Evolutionary conservation across 2,329 filamentous ascomycete species (phyloP).

Genomic region (Colletotrichum falcatum): DNA sequence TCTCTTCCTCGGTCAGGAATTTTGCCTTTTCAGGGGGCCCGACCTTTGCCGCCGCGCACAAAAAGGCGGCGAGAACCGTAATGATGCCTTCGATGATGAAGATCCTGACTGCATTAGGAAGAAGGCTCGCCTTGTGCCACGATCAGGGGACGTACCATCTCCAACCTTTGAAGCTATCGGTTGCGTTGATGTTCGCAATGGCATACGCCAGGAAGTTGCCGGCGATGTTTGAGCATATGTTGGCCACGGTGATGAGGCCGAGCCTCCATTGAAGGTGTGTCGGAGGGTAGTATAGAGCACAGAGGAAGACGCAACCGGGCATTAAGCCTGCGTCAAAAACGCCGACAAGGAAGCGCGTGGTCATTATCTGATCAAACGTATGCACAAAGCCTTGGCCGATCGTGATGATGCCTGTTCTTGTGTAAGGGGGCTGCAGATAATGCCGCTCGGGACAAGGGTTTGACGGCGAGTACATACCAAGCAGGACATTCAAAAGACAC

Average conservation of each 20-base stretch:
- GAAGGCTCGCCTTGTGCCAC: accelerated
- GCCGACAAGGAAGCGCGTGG: slow-evolving; percentile 43
- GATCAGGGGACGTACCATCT: slow-evolving; percentile 33
- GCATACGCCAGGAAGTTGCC: slow-evolving; percentile 45
- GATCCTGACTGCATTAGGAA: slow-evolving; percentile 43
- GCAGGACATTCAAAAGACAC: slow-evolving; percentile 40
- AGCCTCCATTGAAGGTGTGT: slow-evolving; percentile 45
- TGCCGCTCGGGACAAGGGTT: no score
- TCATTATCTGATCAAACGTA: slow-evolving; percentile 42
- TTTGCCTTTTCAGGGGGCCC: slow-evolving; percentile 39
- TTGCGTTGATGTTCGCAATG: slow-evolving; percentile 44
- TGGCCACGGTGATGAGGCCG: slow-evolving; percentile 44
- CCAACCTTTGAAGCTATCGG: slow-evolving; percentile 44
- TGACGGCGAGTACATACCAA: slow-evolving; percentile 32
- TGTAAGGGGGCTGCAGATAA: background rate
- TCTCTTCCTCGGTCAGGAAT: slow-evolving; percentile 40
- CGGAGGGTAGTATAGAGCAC: slow-evolving; percentile 44
- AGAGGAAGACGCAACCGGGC: slow-evolving; percentile 44
- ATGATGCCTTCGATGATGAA: slow-evolving; percentile 53
- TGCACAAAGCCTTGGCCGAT: slow-evolving; percentile 45
- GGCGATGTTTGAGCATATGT: slow-evolving; percentile 44
- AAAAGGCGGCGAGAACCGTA: slow-evolving; percentile 45
- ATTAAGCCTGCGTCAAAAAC: slow-evolving; percentile 45
- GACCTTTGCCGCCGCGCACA: slow-evolving; percentile 33
- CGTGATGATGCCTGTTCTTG: slow-evolving; percentile 43